Evolutionary conservation across 2,329 filamentous ascomycete species (phyloP), one percentile per base, ranked within the genome.

Genomic region (Juglanconis oblonga): DNA sequence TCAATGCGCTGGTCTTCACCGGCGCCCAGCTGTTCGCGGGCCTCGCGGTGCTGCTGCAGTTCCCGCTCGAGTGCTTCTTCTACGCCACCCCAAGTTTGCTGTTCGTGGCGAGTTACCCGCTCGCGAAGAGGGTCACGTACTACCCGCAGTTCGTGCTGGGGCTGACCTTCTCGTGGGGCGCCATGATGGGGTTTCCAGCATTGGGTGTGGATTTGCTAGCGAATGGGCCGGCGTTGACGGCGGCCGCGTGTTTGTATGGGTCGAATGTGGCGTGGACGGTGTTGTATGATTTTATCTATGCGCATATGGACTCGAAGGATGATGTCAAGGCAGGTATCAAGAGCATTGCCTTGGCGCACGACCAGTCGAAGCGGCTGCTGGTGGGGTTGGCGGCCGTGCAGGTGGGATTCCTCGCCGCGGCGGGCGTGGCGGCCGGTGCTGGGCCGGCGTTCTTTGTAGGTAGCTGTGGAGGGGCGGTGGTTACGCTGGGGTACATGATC

Each of bases 221-320:
- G 5, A 84, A 89, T 64, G 76, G 76, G 29, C 73, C 83, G 1
- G 89, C 90, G 2, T 71, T 91, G 60, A 78, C 81, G 4, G 86
- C 89, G 1, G 89, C 90, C 1, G 84, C 80, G 3, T 84, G 84
- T 59, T 77, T 96, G 52, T 96, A 96, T 71, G 77, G 83, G 10
- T 92, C 89, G 48, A 95, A 92, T 67, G 80, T 95, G 31, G 87
- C 90, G 3, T 96, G 92, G 92, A 96, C 91, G 0, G 82, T 96
- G 32, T 76, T 96, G 44, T 96, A 96, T 72, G 92, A 96, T 72
- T 96, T 95, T 86, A 92, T 96, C 36, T 96, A 96, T 73, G 92
- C 92, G 13, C 92, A 96, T 71, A 94, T 95, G 87, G 92, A 96
- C 68, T 89, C 94, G 72, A 88, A 88, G 69, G 91, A 96, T 67